Percentiles rank a stretch among this genome's conserved stretches.
These are phyloP conservation scores for Beverwykella pulmonaria DNA, from an alignment of 495 filamentous ascomycete species.

Conservation along the genomic window DNA sequence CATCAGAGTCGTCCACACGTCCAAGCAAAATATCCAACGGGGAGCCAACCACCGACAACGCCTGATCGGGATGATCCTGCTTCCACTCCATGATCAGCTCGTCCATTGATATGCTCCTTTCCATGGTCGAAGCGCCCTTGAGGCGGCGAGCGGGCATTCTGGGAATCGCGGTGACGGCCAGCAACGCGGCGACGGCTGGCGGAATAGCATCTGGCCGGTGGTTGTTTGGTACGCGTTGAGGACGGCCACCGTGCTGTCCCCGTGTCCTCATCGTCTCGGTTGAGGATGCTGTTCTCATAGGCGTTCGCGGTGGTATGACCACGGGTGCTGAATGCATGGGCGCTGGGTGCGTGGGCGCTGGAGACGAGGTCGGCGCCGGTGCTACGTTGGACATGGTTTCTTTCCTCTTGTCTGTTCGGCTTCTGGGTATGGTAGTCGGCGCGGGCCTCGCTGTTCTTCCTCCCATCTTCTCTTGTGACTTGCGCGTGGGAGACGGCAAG, in stretches of 20 bases:
- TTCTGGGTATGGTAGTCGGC: not conserved
- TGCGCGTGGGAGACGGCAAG: slow-evolving; percentile 14
- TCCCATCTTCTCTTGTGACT: slow-evolving; percentile 31
- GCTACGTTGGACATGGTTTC: not conserved
- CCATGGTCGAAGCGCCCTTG: slow-evolving; percentile 16
- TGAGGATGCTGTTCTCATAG: slow-evolving; percentile 10
- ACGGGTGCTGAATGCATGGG: slow-evolving; percentile 35
- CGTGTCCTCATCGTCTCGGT: slow-evolving; percentile 36
- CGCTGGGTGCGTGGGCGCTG: slow-evolving; percentile 23
- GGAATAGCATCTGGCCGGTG: slow-evolving; percentile 46
- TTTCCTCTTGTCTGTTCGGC: slow-evolving; percentile 10
- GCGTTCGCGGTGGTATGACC: slow-evolving; percentile 38
- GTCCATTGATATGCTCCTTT: slow-evolving; percentile 45
- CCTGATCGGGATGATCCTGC: slow-evolving; percentile 37
- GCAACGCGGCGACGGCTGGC: slow-evolving; percentile 50
- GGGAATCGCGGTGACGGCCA: slow-evolving; percentile 51
- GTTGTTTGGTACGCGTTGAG: slow-evolving; percentile 6
- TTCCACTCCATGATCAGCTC: slow-evolving; percentile 49
- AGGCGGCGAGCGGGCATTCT: slow-evolving; percentile 38
- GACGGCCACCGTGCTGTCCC: slow-evolving; percentile 37
- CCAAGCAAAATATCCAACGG: slow-evolving; percentile 47
- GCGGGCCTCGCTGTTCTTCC: slow-evolving; percentile 11
- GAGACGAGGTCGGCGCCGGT: not conserved
- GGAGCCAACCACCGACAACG: slow-evolving; percentile 36
- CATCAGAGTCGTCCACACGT: slow-evolving; percentile 40